Evolutionary conservation across 2,329 filamentous ascomycete genomes (phyloP).

Genomic region (Mycosphaerelloides madeirae): DNA sequence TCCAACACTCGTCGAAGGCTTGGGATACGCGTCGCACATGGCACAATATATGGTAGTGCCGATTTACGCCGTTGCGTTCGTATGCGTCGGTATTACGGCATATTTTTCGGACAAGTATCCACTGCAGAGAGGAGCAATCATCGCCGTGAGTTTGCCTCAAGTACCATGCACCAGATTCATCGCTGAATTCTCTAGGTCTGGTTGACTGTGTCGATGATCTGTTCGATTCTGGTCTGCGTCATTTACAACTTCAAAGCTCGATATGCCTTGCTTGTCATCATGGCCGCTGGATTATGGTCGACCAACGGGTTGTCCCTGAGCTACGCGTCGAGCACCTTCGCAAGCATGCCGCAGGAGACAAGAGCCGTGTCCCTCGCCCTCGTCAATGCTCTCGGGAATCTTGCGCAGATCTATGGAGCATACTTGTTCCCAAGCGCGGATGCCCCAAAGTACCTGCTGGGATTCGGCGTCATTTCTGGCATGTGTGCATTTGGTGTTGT

Average conservation of each 20-base stretch:
- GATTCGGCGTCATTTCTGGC: slow-evolving; percentile 42
- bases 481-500: slow-evolving; percentile 34
- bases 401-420: slow-evolving; percentile 35
- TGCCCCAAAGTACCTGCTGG: slow-evolving; percentile 31
- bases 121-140: slow-evolving; percentile 45
- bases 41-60: slow-evolving; percentile 48
- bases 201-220: slow-evolving; percentile 41
- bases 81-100: slow-evolving; percentile 45
- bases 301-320: slow-evolving; percentile 50
- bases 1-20: slow-evolving; percentile 48
- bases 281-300: slow-evolving; percentile 53
- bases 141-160: slow-evolving; percentile 30
- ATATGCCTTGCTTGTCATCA: slow-evolving; percentile 53
- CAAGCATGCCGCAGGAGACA: slow-evolving; percentile 37
- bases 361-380: slow-evolving; percentile 28
- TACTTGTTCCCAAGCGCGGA: slow-evolving; percentile 33
- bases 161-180: no score
- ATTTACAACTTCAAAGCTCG: slow-evolving; percentile 51
- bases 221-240: slow-evolving; percentile 37
- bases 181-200: slow-evolving; percentile 27
- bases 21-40: slow-evolving; percentile 45
- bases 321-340: slow-evolving; percentile 51
- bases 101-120: slow-evolving; percentile 47
- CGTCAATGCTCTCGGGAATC: slow-evolving; percentile 31
- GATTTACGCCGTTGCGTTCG: slow-evolving; percentile 52